A percentile compares a stretch with the other conserved stretches of the same genome.
These are phyloP conservation scores for Colletotrichum tropicicola DNA, from an alignment of 2,329 filamentous ascomycete species.

Conservation along the genomic window DNA sequence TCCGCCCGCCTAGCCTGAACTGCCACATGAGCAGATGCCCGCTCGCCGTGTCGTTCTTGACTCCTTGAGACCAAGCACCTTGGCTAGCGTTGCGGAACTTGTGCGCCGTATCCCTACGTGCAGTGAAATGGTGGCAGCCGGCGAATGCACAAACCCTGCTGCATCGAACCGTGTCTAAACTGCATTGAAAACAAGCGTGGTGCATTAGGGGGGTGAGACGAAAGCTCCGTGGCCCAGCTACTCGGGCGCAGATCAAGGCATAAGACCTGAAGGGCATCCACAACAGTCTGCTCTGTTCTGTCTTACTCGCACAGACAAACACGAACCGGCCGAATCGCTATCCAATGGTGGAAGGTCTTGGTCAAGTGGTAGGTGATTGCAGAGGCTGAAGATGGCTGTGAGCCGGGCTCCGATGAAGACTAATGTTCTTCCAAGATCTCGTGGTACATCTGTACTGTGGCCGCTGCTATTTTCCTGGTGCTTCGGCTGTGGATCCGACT, in stretches of 20 bases:
- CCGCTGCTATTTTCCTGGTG: constrained; percentile 37
- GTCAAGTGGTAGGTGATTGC: constrained; percentile 17
- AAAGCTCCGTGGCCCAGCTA: background rate
- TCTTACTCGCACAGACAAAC: background rate
- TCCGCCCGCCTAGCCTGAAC: background rate
- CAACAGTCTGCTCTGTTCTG: background rate
- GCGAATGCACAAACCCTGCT: constrained; percentile 5
- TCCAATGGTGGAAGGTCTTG: constrained; percentile 22
- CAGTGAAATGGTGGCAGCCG: background rate
- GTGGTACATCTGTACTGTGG: constrained; percentile 33
- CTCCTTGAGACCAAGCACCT: background rate
- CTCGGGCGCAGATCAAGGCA: constrained; percentile 1
- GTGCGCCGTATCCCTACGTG: background rate
- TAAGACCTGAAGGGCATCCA: constrained; percentile 21
- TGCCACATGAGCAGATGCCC: background rate
- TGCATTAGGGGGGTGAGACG: background rate
- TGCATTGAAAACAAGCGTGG: constrained; percentile 7
- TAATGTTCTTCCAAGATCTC: constrained; percentile 13
- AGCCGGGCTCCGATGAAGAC: background rate
- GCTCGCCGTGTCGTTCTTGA: background rate
- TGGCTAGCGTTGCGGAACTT: background rate
- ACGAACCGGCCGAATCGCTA: background rate
- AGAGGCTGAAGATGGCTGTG: background rate
- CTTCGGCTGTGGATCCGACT: constrained; percentile 40
- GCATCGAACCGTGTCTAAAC: background rate